Evolutionary conservation across 768 basidiomycete genomes (phyloP), one percentile per base, ranked within the genome.

Genomic region (Pisolithus microcarpus): DNA sequence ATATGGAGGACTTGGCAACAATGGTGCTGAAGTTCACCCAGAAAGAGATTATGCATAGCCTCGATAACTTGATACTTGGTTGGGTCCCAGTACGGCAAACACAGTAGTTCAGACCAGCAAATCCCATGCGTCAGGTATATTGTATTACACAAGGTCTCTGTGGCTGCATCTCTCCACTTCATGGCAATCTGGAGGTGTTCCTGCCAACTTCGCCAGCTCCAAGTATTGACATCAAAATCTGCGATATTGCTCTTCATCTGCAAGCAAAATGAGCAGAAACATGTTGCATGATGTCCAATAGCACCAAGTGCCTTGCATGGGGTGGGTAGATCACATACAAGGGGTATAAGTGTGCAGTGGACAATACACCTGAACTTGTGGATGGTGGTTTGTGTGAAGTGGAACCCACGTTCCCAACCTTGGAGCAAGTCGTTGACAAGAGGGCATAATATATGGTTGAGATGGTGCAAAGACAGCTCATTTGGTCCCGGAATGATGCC

Each of bases 371-470:
- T 73, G 36, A 43, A 4, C 1, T 52, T 46, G 46, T 60, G 51
- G 3, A 21, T n/a, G 0, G 43, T 8, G 0, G 71, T 73, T 7
- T 50, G 23, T 0, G 64, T 52, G 18, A 65, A 58, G 42, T 52
- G 58, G 4, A 72, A 48, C 6, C 73, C 71, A 24, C 48, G 26
- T 8, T 57, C 3, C 68, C 70, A 78, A 11, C 70, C 57, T 0
- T 45, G 28, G 1, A 68, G 46, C 0, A 76, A 58, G n/a, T 72
- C 63, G 30, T 71, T 61, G 7, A 76, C 61, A 16, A 76, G 62
- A 1, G 67, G 71, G 0, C 30, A 16, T 2, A 78, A 54, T 28
- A 72, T 57, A 42, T 73, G 70, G 37, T 76, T 74, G 11, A 74
- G 57, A 30, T 69, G 54, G 0, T 62, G 42, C 0, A 66, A 47